Base-by-base conservation (phyloP, 495 filamentous ascomycete genomes). In the Annulohypoxylon moriforme region DNA sequence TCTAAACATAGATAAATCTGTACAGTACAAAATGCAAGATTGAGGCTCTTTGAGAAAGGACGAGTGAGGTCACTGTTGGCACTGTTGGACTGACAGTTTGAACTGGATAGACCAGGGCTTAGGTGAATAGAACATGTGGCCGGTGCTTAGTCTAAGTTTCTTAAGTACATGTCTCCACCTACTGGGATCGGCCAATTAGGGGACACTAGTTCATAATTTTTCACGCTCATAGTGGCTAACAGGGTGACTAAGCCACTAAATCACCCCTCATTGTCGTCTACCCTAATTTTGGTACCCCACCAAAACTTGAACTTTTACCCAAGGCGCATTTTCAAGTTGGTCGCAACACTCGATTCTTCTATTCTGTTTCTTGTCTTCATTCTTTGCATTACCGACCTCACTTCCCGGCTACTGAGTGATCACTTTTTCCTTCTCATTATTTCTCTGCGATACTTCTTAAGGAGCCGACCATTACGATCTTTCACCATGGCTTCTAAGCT, bases 401-500 rank as follows among this genome's bases (percentile, higher is more conserved):
- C 60, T 68, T 77, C 60, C 42, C 58, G 62, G 29, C 20, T 10
- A 34, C 4, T 34, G 59, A 64, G 22, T 50, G 22, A 38, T 13
- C 13, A 3, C 50, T 33, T 16, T 34, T 33, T 25, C 10, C 34
- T 40, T 4, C 22, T 38, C 16, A 1, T 58, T 25, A 6, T 20
- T 34, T 47, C 46, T 22, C 55, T 24, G 16, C 9, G n/a, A 60
- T 46, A 31, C 38, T 24, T 20, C 20, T 38, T 16, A 56, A 63
- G 64, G 36, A 66, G 62, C 22, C 34, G 58, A 53, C 57, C 40
- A 18, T 67, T 67, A 59, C 55, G 7, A 14, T 60, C 65, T 55
- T 72, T 55, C 58, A 63, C 60, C 57, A 82, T 82, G 80, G 73
- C 80, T 53, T 77, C 80, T 59, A 81, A 76, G 64, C 79, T 82